phyloP scores from a whole-genome alignment of 352 stramenopile genomes.

The Pythium rhizo-oryzae region DNA sequence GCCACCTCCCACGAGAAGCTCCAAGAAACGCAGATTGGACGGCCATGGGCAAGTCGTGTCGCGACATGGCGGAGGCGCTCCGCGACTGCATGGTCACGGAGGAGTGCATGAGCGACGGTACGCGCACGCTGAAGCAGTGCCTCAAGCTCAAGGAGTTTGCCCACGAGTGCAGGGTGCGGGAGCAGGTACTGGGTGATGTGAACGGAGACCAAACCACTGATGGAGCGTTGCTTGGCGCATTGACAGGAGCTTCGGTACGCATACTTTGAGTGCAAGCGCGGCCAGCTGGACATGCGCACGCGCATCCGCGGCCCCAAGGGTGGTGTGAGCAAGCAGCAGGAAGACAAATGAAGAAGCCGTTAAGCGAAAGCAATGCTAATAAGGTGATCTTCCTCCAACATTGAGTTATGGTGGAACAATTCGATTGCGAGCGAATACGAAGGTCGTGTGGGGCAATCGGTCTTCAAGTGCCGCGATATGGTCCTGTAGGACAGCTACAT shows the following conservation, averaged over 20 bases:
- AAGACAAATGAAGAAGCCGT: conserved; percentile 1
- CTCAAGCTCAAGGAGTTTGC: conserved; percentile 64
- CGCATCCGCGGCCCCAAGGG: conserved; percentile 79
- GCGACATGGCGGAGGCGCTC: conserved; percentile 79
- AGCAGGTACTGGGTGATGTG: background rate
- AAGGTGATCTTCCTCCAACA: no score
- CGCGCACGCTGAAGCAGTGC: conserved; percentile 75
- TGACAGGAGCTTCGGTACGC: conserved; percentile 68
- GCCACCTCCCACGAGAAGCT: no score
- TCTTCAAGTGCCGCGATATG: conserved; percentile 2
- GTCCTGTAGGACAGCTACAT: conserved; percentile 24
- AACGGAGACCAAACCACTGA: background rate
- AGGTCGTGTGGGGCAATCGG: conserved; percentile 2
- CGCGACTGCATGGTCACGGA: conserved; percentile 80
- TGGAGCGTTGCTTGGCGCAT: background rate
- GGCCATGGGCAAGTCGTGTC: conserved; percentile 82
- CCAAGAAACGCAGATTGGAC: background rate
- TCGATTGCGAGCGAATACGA: background rate
- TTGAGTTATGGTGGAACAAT: background rate
- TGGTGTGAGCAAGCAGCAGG: conserved; percentile 54
- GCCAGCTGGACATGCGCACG: conserved; percentile 85
- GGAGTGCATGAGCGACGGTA: conserved; percentile 80
- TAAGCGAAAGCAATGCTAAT: background rate
- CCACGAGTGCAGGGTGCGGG: conserved; percentile 70
- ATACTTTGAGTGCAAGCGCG: conserved; percentile 88